These are phyloP conservation scores for Pleurotus giganteus DNA, from an alignment of 768 basidiomycete genomes.

Conservation along the genomic window DNA sequence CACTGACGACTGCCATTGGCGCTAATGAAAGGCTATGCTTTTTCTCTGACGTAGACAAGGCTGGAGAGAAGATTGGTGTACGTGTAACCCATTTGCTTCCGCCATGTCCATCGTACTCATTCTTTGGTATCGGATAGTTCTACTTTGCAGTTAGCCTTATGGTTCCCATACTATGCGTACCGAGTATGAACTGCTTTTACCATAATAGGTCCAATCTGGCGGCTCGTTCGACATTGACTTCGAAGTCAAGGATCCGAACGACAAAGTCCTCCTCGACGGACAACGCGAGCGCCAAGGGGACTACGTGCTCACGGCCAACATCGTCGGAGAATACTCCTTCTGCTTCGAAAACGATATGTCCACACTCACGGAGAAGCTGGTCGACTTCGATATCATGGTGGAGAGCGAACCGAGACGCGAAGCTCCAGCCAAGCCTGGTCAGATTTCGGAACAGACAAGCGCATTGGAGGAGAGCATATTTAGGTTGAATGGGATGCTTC, in stretches of 20 bases:
- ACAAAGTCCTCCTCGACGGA: constrained; percentile 86
- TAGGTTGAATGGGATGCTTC: constrained; percentile 81
- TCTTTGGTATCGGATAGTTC: constrained; percentile 54
- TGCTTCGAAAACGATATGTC: constrained; percentile 99
- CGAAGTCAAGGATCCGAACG: constrained; percentile 87
- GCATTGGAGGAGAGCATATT: constrained; percentile 95
- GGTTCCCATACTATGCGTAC: background rate
- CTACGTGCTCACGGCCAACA: constrained; percentile 94
- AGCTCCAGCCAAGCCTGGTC: constrained; percentile 83
- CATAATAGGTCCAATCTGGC: constrained; percentile 91
- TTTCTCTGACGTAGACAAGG: constrained; percentile 95
- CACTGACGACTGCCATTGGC: constrained; percentile 75
- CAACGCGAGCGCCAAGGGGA: constrained; percentile 91
- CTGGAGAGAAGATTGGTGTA: constrained; percentile 88
- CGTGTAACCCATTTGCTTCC: constrained; percentile 24
- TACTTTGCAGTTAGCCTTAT: constrained; percentile 83
- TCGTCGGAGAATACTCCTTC: constrained; percentile 88
- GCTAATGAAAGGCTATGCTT: constrained; percentile 89
- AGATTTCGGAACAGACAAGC: constrained; percentile 90
- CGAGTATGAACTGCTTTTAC: background rate
- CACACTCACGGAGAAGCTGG: constrained; percentile 88
- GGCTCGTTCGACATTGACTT: constrained; percentile 97
- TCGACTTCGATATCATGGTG: constrained; percentile 97
- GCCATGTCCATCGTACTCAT: constrained; percentile 11
- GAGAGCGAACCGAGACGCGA: constrained; percentile 94